These are phyloP conservation scores for Elongisporangium prolatum DNA, from an alignment of 352 stramenopile genomes.

Conservation along the genomic window DNA sequence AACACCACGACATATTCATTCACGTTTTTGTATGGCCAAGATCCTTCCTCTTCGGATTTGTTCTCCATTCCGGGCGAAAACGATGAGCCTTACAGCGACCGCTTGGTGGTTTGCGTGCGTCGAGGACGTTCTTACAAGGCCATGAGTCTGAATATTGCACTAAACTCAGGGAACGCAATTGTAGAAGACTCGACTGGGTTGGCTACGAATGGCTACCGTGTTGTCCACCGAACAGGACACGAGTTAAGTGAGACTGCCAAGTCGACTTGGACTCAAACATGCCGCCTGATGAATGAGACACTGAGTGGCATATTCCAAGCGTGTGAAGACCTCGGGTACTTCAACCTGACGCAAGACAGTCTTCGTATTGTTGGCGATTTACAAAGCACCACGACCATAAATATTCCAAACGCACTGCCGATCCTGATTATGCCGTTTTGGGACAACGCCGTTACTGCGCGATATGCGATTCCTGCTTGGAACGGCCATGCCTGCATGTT, in stretches of 20 bases:
- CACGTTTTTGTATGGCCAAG: too few species aligned
- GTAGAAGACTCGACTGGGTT: background rate
- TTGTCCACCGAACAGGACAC: background rate
- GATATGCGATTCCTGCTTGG: constrained; percentile 22
- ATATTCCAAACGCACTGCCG: constrained; percentile 26
- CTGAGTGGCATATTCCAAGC: background rate
- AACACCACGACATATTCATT: too few species aligned
- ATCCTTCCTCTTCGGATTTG: background rate
- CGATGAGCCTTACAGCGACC: background rate
- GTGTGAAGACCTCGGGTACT: constrained; percentile 1
- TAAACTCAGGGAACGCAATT: background rate
- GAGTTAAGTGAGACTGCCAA: background rate
- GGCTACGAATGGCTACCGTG: background rate
- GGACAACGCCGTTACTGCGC: constrained; percentile 22
- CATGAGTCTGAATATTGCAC: background rate
- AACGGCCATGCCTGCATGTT: constrained; percentile 43
- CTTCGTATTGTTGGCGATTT: constrained; percentile 20
- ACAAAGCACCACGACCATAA: constrained; percentile 13
- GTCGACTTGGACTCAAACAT: background rate
- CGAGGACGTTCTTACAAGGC: background rate
- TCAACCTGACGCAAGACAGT: constrained; percentile 4
- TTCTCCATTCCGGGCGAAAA: background rate
- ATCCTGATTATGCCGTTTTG: constrained; percentile 43
- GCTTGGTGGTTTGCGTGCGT: background rate
- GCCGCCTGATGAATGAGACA: background rate